phyloP scores from a whole-genome alignment of 2,329 filamentous ascomycete genomes.

The Huntiella abstrusa region DNA sequence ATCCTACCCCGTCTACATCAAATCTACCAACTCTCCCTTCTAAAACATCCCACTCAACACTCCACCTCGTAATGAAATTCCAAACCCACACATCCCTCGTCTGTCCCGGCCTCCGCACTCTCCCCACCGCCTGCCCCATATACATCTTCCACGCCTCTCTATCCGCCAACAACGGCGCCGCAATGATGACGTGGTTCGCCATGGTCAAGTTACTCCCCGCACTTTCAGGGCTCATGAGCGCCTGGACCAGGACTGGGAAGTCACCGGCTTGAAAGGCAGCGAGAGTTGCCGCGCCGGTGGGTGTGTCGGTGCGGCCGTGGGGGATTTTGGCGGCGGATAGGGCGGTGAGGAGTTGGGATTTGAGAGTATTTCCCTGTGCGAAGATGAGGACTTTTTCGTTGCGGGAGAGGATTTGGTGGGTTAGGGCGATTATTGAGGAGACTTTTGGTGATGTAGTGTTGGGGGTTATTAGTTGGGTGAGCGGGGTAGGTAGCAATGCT shows the following conservation, averaged over 20 bases:
- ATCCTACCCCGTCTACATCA: neutral
- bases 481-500: constrained; percentile 4
- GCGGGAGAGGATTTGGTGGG: constrained; percentile 1
- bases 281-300: neutral
- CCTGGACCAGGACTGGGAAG: constrained; percentile 19
- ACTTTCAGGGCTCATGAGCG: constrained; percentile 21
- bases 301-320: constrained; percentile 5
- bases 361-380: constrained; percentile 18
- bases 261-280: constrained; percentile 8
- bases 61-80: constrained; percentile 21
- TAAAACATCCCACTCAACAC: constrained; percentile 23
- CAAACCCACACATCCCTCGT: constrained; percentile 20
- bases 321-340: neutral
- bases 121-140: constrained; percentile 23
- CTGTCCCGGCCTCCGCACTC: constrained; percentile 24
- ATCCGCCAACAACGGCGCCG: constrained; percentile 17
- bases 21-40: constrained; percentile 15
- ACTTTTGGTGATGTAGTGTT: constrained; percentile 13
- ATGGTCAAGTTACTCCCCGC: constrained; percentile 24
- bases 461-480: neutral
- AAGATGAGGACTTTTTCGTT: constrained; percentile 20
- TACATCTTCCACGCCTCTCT: constrained; percentile 19
- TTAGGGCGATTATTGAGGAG: constrained; percentile 13
- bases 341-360: constrained; percentile 12
- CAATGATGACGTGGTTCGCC: constrained; percentile 26